Base-by-base conservation (phyloP, 192 early-diverging fungal genomes). In the Entophlyctis luteolus region DNA sequence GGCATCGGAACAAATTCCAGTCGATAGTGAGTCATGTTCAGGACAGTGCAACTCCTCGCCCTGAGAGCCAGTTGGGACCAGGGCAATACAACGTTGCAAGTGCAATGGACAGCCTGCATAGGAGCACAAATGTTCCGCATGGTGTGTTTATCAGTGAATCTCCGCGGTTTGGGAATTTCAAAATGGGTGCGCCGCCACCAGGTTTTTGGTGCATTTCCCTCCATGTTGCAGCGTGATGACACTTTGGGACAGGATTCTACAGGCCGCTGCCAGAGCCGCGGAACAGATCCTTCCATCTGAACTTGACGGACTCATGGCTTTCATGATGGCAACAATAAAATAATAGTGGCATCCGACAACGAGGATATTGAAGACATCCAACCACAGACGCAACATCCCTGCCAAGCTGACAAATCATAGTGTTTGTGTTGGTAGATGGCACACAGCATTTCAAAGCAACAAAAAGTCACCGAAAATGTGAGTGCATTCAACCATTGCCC, bases 41-140 rank as follows among this genome's bases (percentile, higher is more conserved):
- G 4, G 71, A 72, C 29, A 56, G 48, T 8, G 48, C 33, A 3
- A 54, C 55, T 2, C 58, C 54, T 16, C 62, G 74, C 0, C n/a
- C 48, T 20, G n/a, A 55, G 10, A 65, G 45, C 16, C 73, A 75
- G 5, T 54, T 62, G 12, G 79, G 79, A 39, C 79, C 79, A 2
- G 79, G 79, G 3, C 54, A 57, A n/a, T 80, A 80, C 73, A 53
- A 80, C 20, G 38, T 75, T 4, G 70, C 72, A 20, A n/a, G 48
- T 2, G 79, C 79, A 10, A 50, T 69, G 14, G 79, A 80, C 31
- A 59, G 45, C 23, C 12, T 75, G 6, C 53, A 71, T 27, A 31
- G 25, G 8, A 54, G 28, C 10, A 55, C 32, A 2, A 47, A 38
- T 48, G 62, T 45, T 6, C 36, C 55, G 25, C 60, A 47, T 25